Conservation (phyloP, 2,329 filamentous ascomycete species). For the Sclerotiophoma versabilis region DNA sequence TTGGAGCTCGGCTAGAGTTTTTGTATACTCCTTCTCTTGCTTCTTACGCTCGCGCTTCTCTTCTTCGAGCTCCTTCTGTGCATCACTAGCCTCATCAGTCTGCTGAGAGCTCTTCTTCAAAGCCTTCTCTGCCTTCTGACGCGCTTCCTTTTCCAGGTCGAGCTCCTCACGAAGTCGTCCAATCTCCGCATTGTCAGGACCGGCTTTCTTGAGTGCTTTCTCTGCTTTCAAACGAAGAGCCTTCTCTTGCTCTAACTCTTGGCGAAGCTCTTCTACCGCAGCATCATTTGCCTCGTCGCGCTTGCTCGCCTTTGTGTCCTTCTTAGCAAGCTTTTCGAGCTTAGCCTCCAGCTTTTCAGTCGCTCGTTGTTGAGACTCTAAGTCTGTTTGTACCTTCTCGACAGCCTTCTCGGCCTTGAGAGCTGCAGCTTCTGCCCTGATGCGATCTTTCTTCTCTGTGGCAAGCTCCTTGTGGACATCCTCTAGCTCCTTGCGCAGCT, state of each 20-base stretch:
- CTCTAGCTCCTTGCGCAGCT: constrained; percentile 54
- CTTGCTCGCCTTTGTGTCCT: constrained; percentile 45
- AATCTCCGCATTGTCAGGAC: constrained; percentile 32
- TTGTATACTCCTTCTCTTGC: constrained; percentile 61
- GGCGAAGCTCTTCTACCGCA: constrained; percentile 42
- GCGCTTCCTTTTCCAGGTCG: constrained; percentile 50
- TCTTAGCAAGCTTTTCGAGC: constrained; percentile 44
- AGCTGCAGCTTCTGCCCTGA: constrained; percentile 49
- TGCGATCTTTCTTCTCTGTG: constrained; percentile 55
- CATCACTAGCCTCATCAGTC: constrained; percentile 54
- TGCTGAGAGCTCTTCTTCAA: constrained; percentile 51
- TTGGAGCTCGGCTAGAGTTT: constrained; percentile 67
- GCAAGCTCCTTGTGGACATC: constrained; percentile 55
- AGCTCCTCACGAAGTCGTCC: constrained; percentile 47
- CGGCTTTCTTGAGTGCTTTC: constrained; percentile 45
- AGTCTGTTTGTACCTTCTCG: constrained; percentile 41
- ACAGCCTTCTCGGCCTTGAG: constrained; percentile 47
- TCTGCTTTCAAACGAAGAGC: constrained; percentile 36
- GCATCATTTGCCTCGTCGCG: constrained; percentile 43
- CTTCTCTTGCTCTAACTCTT: constrained; percentile 55
- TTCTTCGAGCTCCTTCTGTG: constrained; percentile 59
- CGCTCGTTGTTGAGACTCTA: constrained; percentile 42
- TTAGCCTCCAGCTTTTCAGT: constrained; percentile 42
- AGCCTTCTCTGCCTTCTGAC: constrained; percentile 40
- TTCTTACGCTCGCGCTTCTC: constrained; percentile 61